Conservation (phyloP, 2,329 filamentous ascomycete genomes). For the Colletotrichum cuscutae region DNA sequence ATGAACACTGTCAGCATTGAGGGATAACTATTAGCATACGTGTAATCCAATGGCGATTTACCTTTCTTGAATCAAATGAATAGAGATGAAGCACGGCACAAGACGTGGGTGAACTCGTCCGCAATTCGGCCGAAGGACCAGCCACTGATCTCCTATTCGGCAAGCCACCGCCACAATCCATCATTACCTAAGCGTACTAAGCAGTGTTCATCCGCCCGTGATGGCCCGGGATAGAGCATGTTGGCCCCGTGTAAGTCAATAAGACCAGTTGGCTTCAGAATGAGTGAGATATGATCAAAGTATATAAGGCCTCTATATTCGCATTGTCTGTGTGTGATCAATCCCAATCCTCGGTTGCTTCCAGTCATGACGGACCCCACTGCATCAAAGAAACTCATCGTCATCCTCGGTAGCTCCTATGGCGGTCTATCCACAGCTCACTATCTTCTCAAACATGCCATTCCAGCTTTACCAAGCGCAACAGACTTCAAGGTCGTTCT, state of each 20-base stretch:
- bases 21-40: neutral
- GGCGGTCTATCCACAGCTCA: conserved; percentile 62
- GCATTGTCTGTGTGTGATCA: neutral
- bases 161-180: neutral
- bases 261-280: too few relatives aligned
- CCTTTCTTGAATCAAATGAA: neutral
- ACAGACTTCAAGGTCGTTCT: conserved; percentile 53
- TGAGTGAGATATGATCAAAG: too few relatives aligned
- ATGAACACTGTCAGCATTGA: neutral
- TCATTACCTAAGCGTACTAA: too few relatives aligned
- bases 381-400: conserved; percentile 48
- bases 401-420: conserved; percentile 65
- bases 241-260: neutral
- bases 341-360: neutral
- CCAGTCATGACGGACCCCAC: neutral
- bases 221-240: neutral
- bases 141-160: too few relatives aligned
- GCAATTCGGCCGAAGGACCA: neutral
- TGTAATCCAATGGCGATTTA: neutral
- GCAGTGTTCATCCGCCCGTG: neutral
- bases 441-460: conserved; percentile 61
- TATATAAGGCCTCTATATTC: too few relatives aligned
- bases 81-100: neutral
- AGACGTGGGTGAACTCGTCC: neutral
- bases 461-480: conserved; percentile 52